Evolutionary conservation across 2,329 filamentous ascomycete genomes (phyloP), one percentile per base, ranked within the genome.

Genomic region (Phoma herbarum): DNA sequence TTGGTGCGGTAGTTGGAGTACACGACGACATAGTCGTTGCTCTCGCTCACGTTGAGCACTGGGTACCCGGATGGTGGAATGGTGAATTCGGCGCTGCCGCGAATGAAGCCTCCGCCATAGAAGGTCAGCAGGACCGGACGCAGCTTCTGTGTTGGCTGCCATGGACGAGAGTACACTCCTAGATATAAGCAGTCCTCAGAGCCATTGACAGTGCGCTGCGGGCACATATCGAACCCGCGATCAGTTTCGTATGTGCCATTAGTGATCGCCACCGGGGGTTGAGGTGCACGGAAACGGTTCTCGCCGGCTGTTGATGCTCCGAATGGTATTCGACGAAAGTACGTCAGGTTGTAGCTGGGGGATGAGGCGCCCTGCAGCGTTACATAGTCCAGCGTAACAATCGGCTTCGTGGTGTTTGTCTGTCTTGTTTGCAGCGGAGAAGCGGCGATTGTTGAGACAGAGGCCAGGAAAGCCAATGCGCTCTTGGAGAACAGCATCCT

Each of bases 101-200:
- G 77, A 49, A 88, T 84, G 74, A 86, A 89, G 2, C 80, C 87
- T 12, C 86, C 86, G 51, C 86, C 86, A 67, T 85, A 87, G 68
- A 86, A 88, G 3, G 82, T 81, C 3, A 88, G 81, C 0, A 89
- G 79, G 0, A 89, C 86, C 0, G 86, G 86, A 2, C 84, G 78
- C 1, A 81, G 72, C n/a, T 78, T 68, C 3, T 73, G 66, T 23
- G 52, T 45, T 1, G 69, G 68, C 1, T 69, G 75, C 85, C 85
- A 88, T 3, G 85, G 86, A 0, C 85, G 81, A 4, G 84, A 82
- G 73, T 86, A 88, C 0, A 89, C 75, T 11, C 84, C 84, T 2
- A 89, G 79, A 60, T 87, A 87, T 14, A 88, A 77, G 63, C 86
- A 88, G 66, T 88, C 86, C 76, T 88, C 86, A 42, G 84, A 85